Evolutionary conservation across 257 asterid species (phyloP).

Genomic region (Solanum pennellii): DNA sequence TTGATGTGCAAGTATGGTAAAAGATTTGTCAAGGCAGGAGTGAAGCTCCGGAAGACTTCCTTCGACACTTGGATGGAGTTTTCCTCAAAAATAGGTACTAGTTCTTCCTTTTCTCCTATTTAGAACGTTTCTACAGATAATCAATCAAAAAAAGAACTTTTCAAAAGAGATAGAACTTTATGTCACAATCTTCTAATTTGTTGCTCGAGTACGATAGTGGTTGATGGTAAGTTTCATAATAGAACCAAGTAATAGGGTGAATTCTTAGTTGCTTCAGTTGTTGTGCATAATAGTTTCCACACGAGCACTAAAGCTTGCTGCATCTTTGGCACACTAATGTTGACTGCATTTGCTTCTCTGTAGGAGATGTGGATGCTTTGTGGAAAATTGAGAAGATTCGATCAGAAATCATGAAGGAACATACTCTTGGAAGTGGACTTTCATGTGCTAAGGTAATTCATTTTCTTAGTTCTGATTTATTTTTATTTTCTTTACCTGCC

Average conservation of each 20-base stretch:
- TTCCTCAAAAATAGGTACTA: constrained; percentile 63
- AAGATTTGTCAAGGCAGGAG: constrained; percentile 60
- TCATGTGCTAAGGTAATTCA: constrained; percentile 85
- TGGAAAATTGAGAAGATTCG: constrained; percentile 84
- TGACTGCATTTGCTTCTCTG: not conserved
- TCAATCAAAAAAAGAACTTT: not conserved
- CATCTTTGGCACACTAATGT: not conserved
- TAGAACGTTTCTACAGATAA: not conserved
- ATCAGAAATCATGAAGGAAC: constrained; percentile 60
- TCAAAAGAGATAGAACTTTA: not conserved
- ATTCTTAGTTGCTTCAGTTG: not conserved
- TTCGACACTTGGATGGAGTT: constrained; percentile 83
- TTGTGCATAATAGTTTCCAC: not conserved
- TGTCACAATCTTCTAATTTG: not conserved
- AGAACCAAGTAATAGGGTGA: not conserved
- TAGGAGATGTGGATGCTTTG: constrained; percentile 70
- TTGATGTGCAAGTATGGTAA: constrained; percentile 59
- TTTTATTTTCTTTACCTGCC: not conserved
- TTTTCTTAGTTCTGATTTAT: not conserved
- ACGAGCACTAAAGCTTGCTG: not conserved
- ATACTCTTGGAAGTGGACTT: constrained; percentile 68
- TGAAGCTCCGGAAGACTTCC: constrained; percentile 54
- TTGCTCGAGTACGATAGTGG: not conserved
- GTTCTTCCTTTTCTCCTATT: not conserved
- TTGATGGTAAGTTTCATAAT: not conserved